Base-by-base conservation (phyloP, 176 grass and related monocot species). In the Poa pratensis region DNA sequence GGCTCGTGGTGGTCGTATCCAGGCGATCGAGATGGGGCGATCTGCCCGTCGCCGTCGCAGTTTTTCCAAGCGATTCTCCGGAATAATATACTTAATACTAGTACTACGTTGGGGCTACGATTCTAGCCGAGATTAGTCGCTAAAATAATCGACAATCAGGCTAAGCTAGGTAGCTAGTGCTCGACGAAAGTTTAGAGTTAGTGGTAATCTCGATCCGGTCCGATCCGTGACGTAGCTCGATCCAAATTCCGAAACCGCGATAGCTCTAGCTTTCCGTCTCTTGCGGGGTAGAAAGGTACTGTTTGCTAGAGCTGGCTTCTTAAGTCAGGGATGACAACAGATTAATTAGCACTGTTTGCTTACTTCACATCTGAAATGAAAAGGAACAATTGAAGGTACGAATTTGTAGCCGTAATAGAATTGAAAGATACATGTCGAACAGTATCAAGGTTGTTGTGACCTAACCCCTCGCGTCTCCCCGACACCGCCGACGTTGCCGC, bases 141-240 rank as follows among this genome's bases (percentile, higher is more conserved):
- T 90, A 87, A 90, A 87, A 83, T 87, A 90, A 83, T 45, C 80
- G 82, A n/a, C 67, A 87, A 87, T 87, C 89, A 79, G 12, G 80
- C 89, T 80, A 17, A 17, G 49, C 49, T 51, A 51, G 49, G 15
- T 51, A 42, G 84, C 45, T 51, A 74, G 71, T 83, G 80, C 89
- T 75, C 27, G 0, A 65, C 3, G 19, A 83, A 82, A 83, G 79
- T 6, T 14, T 46, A 83, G 83, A 84, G 73, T 23, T 28, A 7
- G 17, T 46, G 7, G 27, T 17, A 17, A 77, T 53, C 6, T 66
- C 54, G 35, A 70, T 66, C 78, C 23, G 40, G 72, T 19, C 23
- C 69, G 37, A 80, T 85, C 42, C 45, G 18, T 5, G 24, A 22
- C 77, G 39, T 14, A 8, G 7, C 48, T 49, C 71, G 17, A 71